These are phyloP conservation scores for Barnettozyma botsteinii DNA, from an alignment of 805 yeast species.

Conservation along the genomic window DNA sequence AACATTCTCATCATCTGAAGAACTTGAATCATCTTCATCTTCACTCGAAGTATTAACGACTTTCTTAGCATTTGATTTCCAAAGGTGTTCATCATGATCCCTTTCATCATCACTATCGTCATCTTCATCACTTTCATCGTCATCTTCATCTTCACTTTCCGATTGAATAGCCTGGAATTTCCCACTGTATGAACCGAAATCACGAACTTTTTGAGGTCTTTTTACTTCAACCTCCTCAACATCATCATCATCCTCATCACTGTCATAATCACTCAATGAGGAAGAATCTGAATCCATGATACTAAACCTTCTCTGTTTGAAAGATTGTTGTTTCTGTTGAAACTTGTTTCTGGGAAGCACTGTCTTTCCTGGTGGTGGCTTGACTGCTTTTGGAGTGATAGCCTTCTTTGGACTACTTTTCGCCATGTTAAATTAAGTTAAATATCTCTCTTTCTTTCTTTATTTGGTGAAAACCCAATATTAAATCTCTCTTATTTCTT, in stretches of 20 bases:
- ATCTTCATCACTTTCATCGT: constrained; percentile 20
- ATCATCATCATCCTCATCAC: constrained; percentile 24
- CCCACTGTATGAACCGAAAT: constrained; percentile 5
- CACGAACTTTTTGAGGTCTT: constrained; percentile 13
- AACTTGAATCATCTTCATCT: constrained; percentile 34
- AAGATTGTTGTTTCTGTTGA: constrained; percentile 6
- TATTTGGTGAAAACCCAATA: not conserved
- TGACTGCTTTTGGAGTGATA: constrained; percentile 20
- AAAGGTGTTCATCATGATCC: constrained; percentile 17
- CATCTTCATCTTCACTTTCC: constrained; percentile 26
- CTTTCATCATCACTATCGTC: constrained; percentile 25
- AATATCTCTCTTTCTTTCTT: not conserved
- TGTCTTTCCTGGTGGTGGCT: constrained; percentile 27
- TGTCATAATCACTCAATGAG: constrained; percentile 34
- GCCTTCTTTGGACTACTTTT: constrained; percentile 18
- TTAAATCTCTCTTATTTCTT: not conserved
- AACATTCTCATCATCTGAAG: constrained; percentile 61
- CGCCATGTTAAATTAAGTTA: not conserved
- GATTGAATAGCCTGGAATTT: constrained; percentile 32
- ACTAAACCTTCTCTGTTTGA: constrained; percentile 37
- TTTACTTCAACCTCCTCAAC: constrained; percentile 16
- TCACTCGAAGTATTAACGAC: constrained; percentile 31
- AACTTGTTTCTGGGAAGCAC: constrained; percentile 19
- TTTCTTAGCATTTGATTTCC: constrained; percentile 23
- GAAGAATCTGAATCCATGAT: constrained; percentile 39